These are phyloP conservation scores for Decorospora gaudefroyi DNA, from an alignment of 2,329 filamentous ascomycete genomes.

Conservation along the genomic window DNA sequence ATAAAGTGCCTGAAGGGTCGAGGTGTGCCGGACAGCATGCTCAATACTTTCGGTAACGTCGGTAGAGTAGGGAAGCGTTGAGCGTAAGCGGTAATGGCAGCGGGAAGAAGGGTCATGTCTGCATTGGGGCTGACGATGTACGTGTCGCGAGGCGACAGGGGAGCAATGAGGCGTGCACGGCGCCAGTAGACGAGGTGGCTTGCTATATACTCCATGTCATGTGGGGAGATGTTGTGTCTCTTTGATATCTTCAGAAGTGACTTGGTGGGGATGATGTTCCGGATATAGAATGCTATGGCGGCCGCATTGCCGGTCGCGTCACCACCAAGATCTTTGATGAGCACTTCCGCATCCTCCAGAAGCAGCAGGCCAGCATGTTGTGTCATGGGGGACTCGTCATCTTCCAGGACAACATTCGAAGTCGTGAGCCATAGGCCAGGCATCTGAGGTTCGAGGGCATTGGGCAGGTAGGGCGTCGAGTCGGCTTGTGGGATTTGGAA, in stretches of 20 bases:
- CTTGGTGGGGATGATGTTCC: slow-evolving; percentile 63
- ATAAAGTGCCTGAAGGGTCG: slow-evolving; percentile 82
- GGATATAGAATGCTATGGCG: slow-evolving; percentile 74
- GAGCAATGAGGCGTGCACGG: slow-evolving; percentile 86
- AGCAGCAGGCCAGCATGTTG: slow-evolving; percentile 87
- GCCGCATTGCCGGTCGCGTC: slow-evolving; percentile 76
- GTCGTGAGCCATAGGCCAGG: slow-evolving; percentile 86
- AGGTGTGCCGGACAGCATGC: slow-evolving; percentile 76
- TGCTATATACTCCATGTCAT: slow-evolving; percentile 83
- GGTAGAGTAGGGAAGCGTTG: slow-evolving; percentile 81
- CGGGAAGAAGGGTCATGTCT: slow-evolving; percentile 70
- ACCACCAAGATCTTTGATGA: slow-evolving; percentile 69
- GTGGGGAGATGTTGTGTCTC: slow-evolving; percentile 71
- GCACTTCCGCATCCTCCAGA: slow-evolving; percentile 78
- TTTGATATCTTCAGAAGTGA: slow-evolving; percentile 73
- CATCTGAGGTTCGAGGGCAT: slow-evolving; percentile 68
- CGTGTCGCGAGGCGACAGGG: slow-evolving; percentile 83
- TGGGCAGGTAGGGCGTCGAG: slow-evolving; percentile 74
- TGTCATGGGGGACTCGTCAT: slow-evolving; percentile 72
- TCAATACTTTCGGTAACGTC: slow-evolving; percentile 83
- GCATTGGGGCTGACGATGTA: slow-evolving; percentile 93
- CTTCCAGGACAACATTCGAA: slow-evolving; percentile 72
- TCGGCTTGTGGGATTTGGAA: slow-evolving; percentile 65
- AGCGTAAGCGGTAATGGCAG: slow-evolving; percentile 73
- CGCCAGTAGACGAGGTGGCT: slow-evolving; percentile 97